Percentiles rank a stretch among this genome's conserved stretches.
Evolutionary conservation across 768 basidiomycete species (phyloP).

Genomic region (Leccinum barrowsii): DNA sequence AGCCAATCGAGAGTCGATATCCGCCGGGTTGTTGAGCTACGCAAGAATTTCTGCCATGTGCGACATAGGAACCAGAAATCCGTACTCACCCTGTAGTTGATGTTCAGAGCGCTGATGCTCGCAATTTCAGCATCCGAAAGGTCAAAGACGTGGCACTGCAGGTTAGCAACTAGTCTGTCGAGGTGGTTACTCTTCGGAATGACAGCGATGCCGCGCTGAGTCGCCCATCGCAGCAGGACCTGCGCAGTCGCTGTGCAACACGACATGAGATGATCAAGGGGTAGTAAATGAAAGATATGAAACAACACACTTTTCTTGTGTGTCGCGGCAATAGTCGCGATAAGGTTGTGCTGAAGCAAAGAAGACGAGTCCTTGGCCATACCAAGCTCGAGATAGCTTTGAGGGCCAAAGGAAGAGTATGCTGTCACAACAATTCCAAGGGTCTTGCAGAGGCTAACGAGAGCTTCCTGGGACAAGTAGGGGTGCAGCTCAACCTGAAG

Average conservation of each 20-base stretch:
- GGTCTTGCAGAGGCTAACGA: slow-evolving; percentile 42
- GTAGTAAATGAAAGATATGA: background rate
- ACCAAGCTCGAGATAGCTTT: slow-evolving; percentile 63
- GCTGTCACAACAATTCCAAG: slow-evolving; percentile 50
- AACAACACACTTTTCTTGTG: slow-evolving; percentile 48
- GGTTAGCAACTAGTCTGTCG: slow-evolving; percentile 40
- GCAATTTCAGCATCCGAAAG: slow-evolving; percentile 58
- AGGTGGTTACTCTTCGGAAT: slow-evolving; percentile 66
- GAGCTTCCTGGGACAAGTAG: slow-evolving; percentile 46
- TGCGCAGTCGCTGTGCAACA: slow-evolving; percentile 44
- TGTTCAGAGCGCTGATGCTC: slow-evolving; percentile 56
- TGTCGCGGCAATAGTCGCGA: slow-evolving; percentile 44
- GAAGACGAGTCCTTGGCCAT: slow-evolving; percentile 49
- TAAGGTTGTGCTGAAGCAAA: slow-evolving; percentile 48
- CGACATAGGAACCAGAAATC: background rate
- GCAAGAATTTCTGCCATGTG: slow-evolving; percentile 4
- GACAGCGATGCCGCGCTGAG: slow-evolving; percentile 68
- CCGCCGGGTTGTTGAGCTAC: slow-evolving; percentile 68
- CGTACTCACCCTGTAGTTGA: slow-evolving; percentile 54
- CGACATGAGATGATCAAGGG: background rate
- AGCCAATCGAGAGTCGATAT: slow-evolving; percentile 59
- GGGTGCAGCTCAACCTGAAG: slow-evolving; percentile 63
- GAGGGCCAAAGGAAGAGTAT: slow-evolving; percentile 55
- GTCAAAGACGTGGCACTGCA: slow-evolving; percentile 44
- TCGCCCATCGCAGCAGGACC: slow-evolving; percentile 76